Conservation (phyloP, 1,284 basidiomycete species). For the Bondarzewia mesenterica region DNA sequence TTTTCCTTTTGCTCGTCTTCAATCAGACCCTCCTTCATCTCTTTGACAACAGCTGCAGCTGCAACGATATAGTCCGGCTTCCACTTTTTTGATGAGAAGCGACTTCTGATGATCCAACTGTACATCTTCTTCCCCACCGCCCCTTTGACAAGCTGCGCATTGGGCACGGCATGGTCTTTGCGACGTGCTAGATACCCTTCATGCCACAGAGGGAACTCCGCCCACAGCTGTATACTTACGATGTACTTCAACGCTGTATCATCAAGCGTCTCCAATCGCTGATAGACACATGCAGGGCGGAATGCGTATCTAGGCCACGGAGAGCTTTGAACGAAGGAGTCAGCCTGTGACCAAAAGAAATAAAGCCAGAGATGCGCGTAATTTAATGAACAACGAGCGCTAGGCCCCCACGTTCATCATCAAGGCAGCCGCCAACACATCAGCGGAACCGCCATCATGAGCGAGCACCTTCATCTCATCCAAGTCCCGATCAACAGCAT, state of each 20-base stretch:
- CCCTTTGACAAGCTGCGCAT: constrained; percentile 57
- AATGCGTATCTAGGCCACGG: too few species aligned
- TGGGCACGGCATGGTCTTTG: constrained; percentile 72
- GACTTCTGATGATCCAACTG: constrained; percentile 61
- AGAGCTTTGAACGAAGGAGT: too few species aligned
- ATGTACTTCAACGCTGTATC: constrained; percentile 73
- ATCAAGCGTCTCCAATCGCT: constrained; percentile 74
- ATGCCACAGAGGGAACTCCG: constrained; percentile 63
- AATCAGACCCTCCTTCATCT: constrained; percentile 7
- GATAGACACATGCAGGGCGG: too few species aligned
- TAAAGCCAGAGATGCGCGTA: too few species aligned
- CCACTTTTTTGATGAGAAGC: constrained; percentile 56
- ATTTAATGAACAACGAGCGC: not conserved
- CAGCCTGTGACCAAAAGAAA: too few species aligned
- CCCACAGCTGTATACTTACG: constrained; percentile 56
- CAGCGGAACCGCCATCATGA: constrained; percentile 18
- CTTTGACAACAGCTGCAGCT: constrained; percentile 9
- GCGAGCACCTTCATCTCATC: constrained; percentile 24
- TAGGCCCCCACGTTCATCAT: not conserved
- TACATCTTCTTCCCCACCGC: constrained; percentile 43
- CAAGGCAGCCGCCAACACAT: constrained; percentile 21
- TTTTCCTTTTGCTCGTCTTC: constrained; percentile 15
- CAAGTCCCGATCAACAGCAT: constrained; percentile 20
- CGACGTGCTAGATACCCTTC: constrained; percentile 68
- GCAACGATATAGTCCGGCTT: constrained; percentile 39